Evolutionary conservation across 371 early-diverging fungal genomes (phyloP), one percentile per base, ranked within the genome.

Genomic region (Gilbertella persicaria): DNA sequence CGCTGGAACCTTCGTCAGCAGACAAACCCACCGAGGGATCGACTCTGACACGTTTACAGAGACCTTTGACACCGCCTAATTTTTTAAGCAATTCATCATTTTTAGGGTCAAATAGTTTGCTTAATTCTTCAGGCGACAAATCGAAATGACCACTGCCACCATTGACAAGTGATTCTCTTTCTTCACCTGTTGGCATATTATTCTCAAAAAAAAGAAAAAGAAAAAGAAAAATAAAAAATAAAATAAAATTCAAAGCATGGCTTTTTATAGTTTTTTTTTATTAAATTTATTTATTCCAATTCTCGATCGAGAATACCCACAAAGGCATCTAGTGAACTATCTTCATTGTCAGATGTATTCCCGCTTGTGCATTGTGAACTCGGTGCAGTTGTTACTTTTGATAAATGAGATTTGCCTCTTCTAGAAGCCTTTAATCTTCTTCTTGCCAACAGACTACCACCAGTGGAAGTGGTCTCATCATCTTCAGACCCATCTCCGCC

Each of bases 81-180:
- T 85, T 66, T 21, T 71, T 64, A 2, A 91, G 81, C n/a, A 70
- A 58, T 4, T 80, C 80, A 21, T 79, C 78, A 66, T 82, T 81
- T 66, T 90, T 90, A 23, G 88, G 85, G 62, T 91, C 91, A 37
- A 90, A 71, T 47, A 90, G 55, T 5, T 70, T 61, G 14, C 67
- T 47, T 36, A 88, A 66, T 48, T 84, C 71, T 46, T 76, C 70
- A 4, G 76, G 60, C 1, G 69, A 50, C 14, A 85, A 70, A 33
- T 65, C 78, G 67, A 81, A 86, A 19, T 42, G 43, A 30, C 45
- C 38, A 51, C 29, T 26, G 13, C 42, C 48, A 24, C 48, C 40
- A 36, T 58, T 45, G 26, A 74, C 30, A 38, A 75, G 58, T 38
- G 75, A 64, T 33, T 65, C 51, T 45, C 60, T 59, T 55, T 74